Percentiles rank a stretch among this genome's conserved stretches.
phyloP scores from a whole-genome alignment of 805 yeast species.

The Wickerhamiella brachini region DNA sequence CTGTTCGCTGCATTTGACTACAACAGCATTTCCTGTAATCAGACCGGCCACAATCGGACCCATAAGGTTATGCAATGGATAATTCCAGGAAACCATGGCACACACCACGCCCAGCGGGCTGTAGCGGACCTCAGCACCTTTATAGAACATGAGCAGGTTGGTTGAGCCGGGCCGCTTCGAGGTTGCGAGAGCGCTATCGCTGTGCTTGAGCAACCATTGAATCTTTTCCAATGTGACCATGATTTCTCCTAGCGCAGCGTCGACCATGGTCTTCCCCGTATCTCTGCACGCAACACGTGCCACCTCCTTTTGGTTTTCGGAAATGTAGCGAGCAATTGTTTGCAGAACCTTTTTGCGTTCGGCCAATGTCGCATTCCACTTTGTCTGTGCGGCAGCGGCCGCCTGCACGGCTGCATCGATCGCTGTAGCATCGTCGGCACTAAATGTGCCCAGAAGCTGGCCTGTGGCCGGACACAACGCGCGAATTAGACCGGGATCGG shows the following conservation, averaged over 20 bases:
- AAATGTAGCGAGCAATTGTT: slow-evolving; percentile 56
- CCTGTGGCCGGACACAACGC: slow-evolving; percentile 96
- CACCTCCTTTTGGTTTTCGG: slow-evolving; percentile 70
- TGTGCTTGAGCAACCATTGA: slow-evolving; percentile 78
- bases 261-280: slow-evolving; percentile 89
- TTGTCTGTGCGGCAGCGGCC: slow-evolving; percentile 41
- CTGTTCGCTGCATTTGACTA: slow-evolving; percentile 89
- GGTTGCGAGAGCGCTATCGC: slow-evolving; percentile 54
- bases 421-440: slow-evolving; percentile 49
- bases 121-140: slow-evolving; percentile 84
- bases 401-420: slow-evolving; percentile 50
- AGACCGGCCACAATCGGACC: slow-evolving; percentile 86
- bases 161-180: slow-evolving; percentile 80
- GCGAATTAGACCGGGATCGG: slow-evolving; percentile 57
- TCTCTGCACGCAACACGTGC: slow-evolving; percentile 93
- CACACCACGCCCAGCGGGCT: slow-evolving; percentile 86
- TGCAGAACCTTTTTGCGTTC: slow-evolving; percentile 55
- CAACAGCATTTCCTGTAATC: slow-evolving; percentile 82
- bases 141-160: slow-evolving; percentile 72
- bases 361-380: slow-evolving; percentile 41
- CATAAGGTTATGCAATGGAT: slow-evolving; percentile 86
- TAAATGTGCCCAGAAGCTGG: slow-evolving; percentile 63
- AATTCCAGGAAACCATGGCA: slow-evolving; percentile 92
- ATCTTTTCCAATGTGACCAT: slow-evolving; percentile 88
- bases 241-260: slow-evolving; percentile 83